Evolutionary conservation across 129 eudicot species (phyloP), one percentile per base, ranked within the genome.

Genomic region (Apium graveolens): DNA sequence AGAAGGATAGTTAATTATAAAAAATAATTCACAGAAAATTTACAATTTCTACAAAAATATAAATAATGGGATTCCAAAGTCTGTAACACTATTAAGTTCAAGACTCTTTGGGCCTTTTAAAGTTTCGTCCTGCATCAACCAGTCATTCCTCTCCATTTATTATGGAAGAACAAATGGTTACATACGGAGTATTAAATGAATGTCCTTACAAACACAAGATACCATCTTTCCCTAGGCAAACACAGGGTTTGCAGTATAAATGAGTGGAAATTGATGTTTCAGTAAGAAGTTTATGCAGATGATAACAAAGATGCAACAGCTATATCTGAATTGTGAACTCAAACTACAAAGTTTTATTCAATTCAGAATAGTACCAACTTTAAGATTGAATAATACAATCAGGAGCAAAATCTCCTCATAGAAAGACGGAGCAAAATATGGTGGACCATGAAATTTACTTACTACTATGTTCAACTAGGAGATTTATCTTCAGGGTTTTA

Each of bases 201-300:
- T 57, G 5, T n/a, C n/a, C 66, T 17, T 48, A 16, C 21, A 51
- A 51, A 6, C 27, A 53, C 27, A 53, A 26, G 69, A 5, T 62
- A 62, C 69, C 69, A 60, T 62, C 69, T 62, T 62, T 62, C 69
- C n/a, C 68, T 7, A 60, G 29, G 68, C 16, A 60, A 60, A 62
- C 31, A 27, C 34, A 62, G 26, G 69, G 69, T 62, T 9, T 8
- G 17, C 14, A 62, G 1, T 26, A 62, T 5, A 26, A 27, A 26
- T 9, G 17, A 62, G 6, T 11, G 34, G 62, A 62, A 32, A 27
- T 51, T 20, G 2, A 62, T n/a, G 35, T 62, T 57, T 57, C 31
- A 3, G 65, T 55, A 55, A 55, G 65, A 55, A 55, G 11, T 24
- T 21, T 7, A 0, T 51, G 62, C 7, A 8, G 65, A 55, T 55